Evolutionary conservation across 192 early-diverging fungal genomes (phyloP).

Genomic region (Gryganskiella cystojenkinii): DNA sequence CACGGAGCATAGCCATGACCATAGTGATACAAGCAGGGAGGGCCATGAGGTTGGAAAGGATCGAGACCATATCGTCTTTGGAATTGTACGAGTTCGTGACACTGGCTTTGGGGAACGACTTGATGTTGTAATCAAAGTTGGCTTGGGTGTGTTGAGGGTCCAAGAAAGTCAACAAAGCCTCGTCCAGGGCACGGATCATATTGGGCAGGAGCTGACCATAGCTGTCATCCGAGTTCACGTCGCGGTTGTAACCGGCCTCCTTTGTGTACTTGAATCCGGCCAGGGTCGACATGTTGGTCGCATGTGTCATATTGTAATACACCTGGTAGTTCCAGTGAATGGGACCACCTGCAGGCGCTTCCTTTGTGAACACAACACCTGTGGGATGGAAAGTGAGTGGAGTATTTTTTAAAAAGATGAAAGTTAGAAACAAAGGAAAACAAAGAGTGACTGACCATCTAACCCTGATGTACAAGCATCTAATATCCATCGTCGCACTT

Average conservation of each 20-base stretch:
- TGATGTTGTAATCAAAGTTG: constrained; percentile 48
- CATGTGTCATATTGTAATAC: constrained; percentile 72
- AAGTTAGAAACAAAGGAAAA: background rate
- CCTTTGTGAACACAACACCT: constrained; percentile 46
- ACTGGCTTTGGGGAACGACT: constrained; percentile 71
- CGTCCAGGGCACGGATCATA: constrained; percentile 39
- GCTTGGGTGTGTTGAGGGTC: constrained; percentile 38
- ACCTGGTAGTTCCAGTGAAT: constrained; percentile 75
- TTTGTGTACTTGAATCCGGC: constrained; percentile 48
- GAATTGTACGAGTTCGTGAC: constrained; percentile 55
- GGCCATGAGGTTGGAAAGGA: constrained; percentile 58
- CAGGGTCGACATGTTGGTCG: constrained; percentile 67
- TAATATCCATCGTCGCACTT: no score
- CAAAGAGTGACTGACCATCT: background rate
- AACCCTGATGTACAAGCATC: background rate
- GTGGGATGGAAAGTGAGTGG: background rate
- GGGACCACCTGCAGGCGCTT: background rate
- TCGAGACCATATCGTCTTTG: constrained; percentile 62
- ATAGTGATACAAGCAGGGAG: constrained; percentile 65
- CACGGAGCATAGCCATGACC: constrained; percentile 65
- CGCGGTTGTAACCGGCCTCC: constrained; percentile 30
- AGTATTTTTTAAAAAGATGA: background rate
- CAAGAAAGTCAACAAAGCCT: constrained; percentile 33
- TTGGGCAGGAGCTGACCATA: constrained; percentile 34
- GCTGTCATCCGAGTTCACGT: constrained; percentile 2